Evolutionary conservation across 257 asterid genomes (phyloP), one percentile per base, ranked within the genome.

Genomic region (Schizonepeta tenuifolia): DNA sequence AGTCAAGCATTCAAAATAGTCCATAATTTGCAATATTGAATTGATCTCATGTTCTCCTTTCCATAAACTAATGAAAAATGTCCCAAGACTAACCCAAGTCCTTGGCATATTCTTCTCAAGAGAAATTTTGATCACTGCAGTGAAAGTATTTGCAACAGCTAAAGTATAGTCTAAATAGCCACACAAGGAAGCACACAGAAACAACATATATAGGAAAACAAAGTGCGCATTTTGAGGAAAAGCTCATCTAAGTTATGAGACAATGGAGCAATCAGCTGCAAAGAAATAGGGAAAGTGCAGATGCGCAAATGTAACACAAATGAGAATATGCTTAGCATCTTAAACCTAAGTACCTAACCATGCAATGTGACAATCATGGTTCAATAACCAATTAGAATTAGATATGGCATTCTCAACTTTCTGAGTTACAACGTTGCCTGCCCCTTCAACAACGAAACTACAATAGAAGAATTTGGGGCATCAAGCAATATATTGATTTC

Each of bases 291-390:
- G 41, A 22, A 36, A 20, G 21, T 31, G 41, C 50, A 33, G 62
- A 20, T 33, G 60, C 3, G 63, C 76, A 61, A 69, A 47, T 36
- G 46, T 41, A 44, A 43, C 4, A 22, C 24, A 33, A 33, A 61
- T 44, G 26, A 10, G 44, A 59, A 47, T 49, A 57, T 40, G 65
- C 31, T 51, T 26, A 31, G 44, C 22, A 67, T 51, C 65, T 73
- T 22, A 64, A 66, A 41, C 47, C 15, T 41, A 41, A 41, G 41
- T 36, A 44, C 13, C 10, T 40, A 11, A 56, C 15, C 57, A 14
- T 63, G 65, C 35, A 17, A n/a, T 51, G 47, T 41, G 10, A 72
- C 15, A 61, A 24, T 35, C 46, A 12, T 21, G 22, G 50, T 50
- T n/a, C 6, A 49, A 13, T 60, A 44, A 73, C 49, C 77, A 9